Evolutionary conservation across 805 yeast species (phyloP).

Genomic region (Schizosaccharomyces japonicus): DNA sequence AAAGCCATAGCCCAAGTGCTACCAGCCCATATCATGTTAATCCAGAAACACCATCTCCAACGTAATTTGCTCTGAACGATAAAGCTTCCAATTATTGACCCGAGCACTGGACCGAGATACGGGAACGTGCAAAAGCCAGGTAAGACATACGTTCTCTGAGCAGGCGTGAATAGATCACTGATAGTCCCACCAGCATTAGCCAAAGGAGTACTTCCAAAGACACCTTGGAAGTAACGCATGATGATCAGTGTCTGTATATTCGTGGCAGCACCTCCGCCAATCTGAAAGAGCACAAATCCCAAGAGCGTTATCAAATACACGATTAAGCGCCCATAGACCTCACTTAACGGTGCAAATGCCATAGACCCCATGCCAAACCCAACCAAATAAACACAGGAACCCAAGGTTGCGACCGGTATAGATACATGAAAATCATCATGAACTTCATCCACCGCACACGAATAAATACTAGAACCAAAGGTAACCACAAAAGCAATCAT

Average conservation of each 20-base stretch:
- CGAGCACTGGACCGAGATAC: slow-evolving; percentile 19
- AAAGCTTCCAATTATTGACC: slow-evolving; percentile 44
- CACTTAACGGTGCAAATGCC: slow-evolving; percentile 36
- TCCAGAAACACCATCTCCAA: slow-evolving; percentile 64
- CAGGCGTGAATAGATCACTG: slow-evolving; percentile 33
- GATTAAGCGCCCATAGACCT: slow-evolving; percentile 43
- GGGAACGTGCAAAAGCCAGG: slow-evolving; percentile 10
- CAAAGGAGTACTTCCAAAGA: slow-evolving; percentile 59
- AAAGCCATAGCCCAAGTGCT: slow-evolving; percentile 18
- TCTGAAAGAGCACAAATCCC: slow-evolving; percentile 11
- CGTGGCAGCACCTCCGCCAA: slow-evolving; percentile 20
- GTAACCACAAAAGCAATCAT: slow-evolving; percentile 5
- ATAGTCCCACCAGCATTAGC: slow-evolving; percentile 74
- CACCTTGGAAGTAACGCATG: slow-evolving; percentile 51
- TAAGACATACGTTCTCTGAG: slow-evolving; percentile 9
- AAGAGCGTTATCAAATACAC: slow-evolving; percentile 28
- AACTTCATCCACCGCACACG: neutral
- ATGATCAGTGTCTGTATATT: slow-evolving; percentile 40
- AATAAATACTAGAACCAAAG: slow-evolving; percentile 4
- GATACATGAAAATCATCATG: slow-evolving; percentile 24
- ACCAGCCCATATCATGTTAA: slow-evolving; percentile 36
- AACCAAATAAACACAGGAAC: slow-evolving; percentile 30
- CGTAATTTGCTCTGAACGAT: slow-evolving; percentile 30
- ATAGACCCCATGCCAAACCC: slow-evolving; percentile 29
- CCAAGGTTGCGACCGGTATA: slow-evolving; percentile 38